These are phyloP conservation scores for Sanghuangporus baumii DNA, from an alignment of 1,284 basidiomycete species.

Conservation along the genomic window DNA sequence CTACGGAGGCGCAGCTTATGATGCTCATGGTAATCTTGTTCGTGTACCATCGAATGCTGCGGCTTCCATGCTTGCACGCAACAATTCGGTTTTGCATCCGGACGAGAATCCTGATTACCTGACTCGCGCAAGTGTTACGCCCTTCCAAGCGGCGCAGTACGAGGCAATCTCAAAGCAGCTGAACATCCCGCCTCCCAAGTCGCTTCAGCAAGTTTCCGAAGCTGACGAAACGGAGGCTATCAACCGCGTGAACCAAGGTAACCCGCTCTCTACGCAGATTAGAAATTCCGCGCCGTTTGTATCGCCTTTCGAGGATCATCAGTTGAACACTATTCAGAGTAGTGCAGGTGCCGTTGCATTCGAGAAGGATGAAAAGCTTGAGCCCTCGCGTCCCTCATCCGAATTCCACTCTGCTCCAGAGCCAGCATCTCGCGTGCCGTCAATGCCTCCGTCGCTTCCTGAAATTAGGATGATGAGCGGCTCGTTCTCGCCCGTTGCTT, in stretches of 20 bases:
- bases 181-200: slow-evolving; percentile 37
- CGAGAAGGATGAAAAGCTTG: slow-evolving; percentile 19
- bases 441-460: slow-evolving; percentile 47
- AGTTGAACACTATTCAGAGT: not conserved
- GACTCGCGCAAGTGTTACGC: slow-evolving; percentile 59
- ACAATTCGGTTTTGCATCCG: slow-evolving; percentile 10
- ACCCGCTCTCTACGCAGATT: not conserved
- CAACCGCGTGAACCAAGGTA: not conserved
- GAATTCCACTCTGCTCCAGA: slow-evolving; percentile 35
- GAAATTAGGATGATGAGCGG: slow-evolving; percentile 37
- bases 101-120: slow-evolving; percentile 47
- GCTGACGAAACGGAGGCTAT: slow-evolving; percentile 25
- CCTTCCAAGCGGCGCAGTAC: slow-evolving; percentile 68
- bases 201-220: slow-evolving; percentile 31
- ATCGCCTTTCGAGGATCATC: slow-evolving; percentile 1
- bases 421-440: slow-evolving; percentile 38
- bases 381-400: slow-evolving; percentile 23
- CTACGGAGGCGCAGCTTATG: slow-evolving; percentile 15
- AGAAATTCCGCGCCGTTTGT: not conserved
- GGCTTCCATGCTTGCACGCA: slow-evolving; percentile 1
- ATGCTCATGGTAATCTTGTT: slow-evolving; percentile 11
- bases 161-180: slow-evolving; percentile 58
- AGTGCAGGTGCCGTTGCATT: not conserved
- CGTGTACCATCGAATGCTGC: slow-evolving; percentile 12
- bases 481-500: slow-evolving; percentile 30